Conservation (phyloP, 2,329 filamentous ascomycete species). For the Colletotrichum lentis region DNA sequence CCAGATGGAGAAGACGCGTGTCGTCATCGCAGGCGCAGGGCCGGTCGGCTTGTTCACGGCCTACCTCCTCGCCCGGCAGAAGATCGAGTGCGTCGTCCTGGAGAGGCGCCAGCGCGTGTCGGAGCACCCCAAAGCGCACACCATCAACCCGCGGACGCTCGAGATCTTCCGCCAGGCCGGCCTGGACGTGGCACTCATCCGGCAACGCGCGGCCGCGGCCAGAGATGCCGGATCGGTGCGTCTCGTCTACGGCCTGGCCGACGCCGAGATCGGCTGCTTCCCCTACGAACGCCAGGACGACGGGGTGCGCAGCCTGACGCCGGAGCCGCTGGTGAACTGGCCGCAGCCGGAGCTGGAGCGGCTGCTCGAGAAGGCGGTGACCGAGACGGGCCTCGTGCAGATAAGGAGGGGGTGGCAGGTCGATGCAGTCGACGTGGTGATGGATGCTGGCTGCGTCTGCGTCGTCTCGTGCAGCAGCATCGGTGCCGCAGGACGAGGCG, state of each 20-base stretch:
- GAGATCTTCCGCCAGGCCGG: slow-evolving; percentile 37
- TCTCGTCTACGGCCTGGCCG: slow-evolving; percentile 30
- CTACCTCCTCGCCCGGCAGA: slow-evolving; percentile 22
- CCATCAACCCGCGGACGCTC: slow-evolving; percentile 34
- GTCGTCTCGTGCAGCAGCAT: slow-evolving; percentile 9
- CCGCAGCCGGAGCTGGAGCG: slow-evolving; percentile 25
- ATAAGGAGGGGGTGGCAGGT: slow-evolving; percentile 28
- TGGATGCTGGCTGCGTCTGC: slow-evolving; percentile 22
- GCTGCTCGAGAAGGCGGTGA: slow-evolving; percentile 18
- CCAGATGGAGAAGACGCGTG: slow-evolving; percentile 24
- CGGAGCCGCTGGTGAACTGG: slow-evolving; percentile 35
- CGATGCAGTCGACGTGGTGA: slow-evolving; percentile 5
- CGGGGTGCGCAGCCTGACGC: slow-evolving; percentile 17
- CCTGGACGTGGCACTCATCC: slow-evolving; percentile 26
- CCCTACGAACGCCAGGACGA: slow-evolving; percentile 36
- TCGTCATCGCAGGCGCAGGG: slow-evolving; percentile 26
- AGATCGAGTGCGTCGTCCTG: slow-evolving; percentile 27
- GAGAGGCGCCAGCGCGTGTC: slow-evolving; percentile 18
- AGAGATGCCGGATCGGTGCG: slow-evolving; percentile 30
- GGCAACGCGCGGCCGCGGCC: slow-evolving; percentile 25
- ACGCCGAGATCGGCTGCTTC: slow-evolving; percentile 30
- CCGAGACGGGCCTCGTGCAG: slow-evolving; percentile 5
- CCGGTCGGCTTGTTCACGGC: slow-evolving; percentile 32
- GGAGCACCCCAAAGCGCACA: slow-evolving; percentile 35
- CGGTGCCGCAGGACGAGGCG: neutral